These are phyloP conservation scores for Pichia sp. DNA, from an alignment of 1,139 yeast species.

Conservation along the genomic window DNA sequence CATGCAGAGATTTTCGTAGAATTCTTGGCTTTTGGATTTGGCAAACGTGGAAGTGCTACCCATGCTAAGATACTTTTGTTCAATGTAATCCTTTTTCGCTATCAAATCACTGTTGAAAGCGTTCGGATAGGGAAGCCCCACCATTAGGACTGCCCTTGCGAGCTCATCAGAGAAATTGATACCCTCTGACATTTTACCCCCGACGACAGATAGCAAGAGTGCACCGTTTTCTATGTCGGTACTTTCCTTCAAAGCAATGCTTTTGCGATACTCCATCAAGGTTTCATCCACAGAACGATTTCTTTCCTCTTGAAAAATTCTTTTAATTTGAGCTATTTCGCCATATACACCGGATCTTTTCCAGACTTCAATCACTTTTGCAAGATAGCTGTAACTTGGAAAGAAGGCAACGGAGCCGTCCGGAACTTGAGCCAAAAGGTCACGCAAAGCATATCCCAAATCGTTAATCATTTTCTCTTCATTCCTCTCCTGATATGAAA, in stretches of 20 bases:
- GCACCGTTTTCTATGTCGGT: conserved; percentile 47
- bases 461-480: conserved; percentile 42
- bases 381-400: conserved; percentile 76
- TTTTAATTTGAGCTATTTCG: conserved; percentile 38
- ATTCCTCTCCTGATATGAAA: conserved; percentile 64
- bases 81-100: conserved; percentile 67
- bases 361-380: conserved; percentile 52
- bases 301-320: conserved; percentile 54
- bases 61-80: conserved; percentile 34
- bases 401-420: conserved; percentile 77
- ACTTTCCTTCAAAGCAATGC: conserved; percentile 24
- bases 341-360: conserved; percentile 31
- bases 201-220: conserved; percentile 79
- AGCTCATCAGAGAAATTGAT: conserved; percentile 83
- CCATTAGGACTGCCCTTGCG: conserved; percentile 83
- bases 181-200: conserved; percentile 93
- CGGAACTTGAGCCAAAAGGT: conserved; percentile 50
- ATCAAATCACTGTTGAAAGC: conserved; percentile 77
- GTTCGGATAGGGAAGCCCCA: conserved; percentile 90
- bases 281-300: conserved; percentile 42
- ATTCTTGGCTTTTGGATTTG: conserved; percentile 46
- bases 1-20: conserved; percentile 85
- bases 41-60: conserved; percentile 46
- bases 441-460: conserved; percentile 49
- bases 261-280: conserved; percentile 47